Evolutionary conservation across 2,329 filamentous ascomycete genomes (phyloP).

Genomic region (Cladophialophora psammophila): DNA sequence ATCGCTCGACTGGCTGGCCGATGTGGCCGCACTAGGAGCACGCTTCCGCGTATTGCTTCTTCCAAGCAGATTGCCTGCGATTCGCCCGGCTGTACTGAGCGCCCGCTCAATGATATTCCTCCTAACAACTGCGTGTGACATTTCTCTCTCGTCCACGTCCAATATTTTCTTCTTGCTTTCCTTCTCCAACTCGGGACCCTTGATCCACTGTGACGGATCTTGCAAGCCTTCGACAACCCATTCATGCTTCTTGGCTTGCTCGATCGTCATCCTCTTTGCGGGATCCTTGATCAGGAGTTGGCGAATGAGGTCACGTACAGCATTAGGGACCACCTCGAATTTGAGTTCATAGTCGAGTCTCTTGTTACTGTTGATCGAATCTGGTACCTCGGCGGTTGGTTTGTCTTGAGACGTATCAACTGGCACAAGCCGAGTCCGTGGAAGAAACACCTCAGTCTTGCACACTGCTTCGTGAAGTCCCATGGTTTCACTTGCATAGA

Average conservation of each 20-base stretch:
- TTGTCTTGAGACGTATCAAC: constrained; percentile 52
- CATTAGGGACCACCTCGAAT: constrained; percentile 85
- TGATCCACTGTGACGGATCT: constrained; percentile 82
- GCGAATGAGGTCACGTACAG: constrained; percentile 77
- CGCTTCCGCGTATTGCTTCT: constrained; percentile 51
- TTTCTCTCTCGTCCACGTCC: constrained; percentile 81
- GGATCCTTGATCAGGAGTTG: constrained; percentile 90
- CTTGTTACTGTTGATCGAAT: constrained; percentile 69
- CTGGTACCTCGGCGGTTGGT: constrained; percentile 42
- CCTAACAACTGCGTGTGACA: constrained; percentile 88
- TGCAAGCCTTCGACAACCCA: constrained; percentile 85
- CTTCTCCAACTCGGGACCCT: constrained; percentile 85
- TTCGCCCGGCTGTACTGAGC: constrained; percentile 48
- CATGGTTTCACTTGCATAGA: constrained; percentile 83
- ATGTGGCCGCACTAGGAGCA: constrained; percentile 62
- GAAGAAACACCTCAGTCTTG: constrained; percentile 90
- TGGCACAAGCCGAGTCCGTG: constrained; percentile 79
- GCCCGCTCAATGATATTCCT: constrained; percentile 87
- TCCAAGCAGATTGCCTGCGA: constrained; percentile 74
- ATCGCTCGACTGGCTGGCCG: constrained; percentile 62
- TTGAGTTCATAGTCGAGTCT: constrained; percentile 78
- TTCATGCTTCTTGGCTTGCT: constrained; percentile 90
- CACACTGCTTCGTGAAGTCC: constrained; percentile 92
- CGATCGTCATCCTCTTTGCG: constrained; percentile 82
- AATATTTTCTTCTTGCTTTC: constrained; percentile 84